These are phyloP conservation scores for Cladosporium colombiae DNA, from an alignment of 2,329 filamentous ascomycete species.

Conservation along the genomic window DNA sequence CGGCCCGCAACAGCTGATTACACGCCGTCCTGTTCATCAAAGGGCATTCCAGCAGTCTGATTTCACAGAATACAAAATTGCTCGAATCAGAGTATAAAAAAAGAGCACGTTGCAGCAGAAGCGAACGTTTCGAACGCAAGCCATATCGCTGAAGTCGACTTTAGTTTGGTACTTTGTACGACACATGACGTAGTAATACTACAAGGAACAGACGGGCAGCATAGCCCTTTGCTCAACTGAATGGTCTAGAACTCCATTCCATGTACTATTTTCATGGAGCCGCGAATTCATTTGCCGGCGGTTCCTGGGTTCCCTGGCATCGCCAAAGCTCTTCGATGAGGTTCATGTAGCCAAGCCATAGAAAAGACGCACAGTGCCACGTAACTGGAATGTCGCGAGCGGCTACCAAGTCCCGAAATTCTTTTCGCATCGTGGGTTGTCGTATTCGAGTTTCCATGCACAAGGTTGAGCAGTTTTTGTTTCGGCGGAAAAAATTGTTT, in stretches of 20 bases:
- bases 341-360: background rate
- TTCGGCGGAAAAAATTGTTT: slow-evolving; percentile 11
- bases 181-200: slow-evolving; percentile 3
- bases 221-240: background rate
- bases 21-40: too few species aligned
- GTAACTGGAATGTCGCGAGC: background rate
- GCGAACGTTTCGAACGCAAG: background rate
- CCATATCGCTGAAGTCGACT: background rate
- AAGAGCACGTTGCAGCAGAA: background rate
- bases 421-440: background rate
- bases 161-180: background rate
- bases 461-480: background rate
- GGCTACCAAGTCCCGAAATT: background rate
- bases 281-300: background rate
- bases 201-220: background rate
- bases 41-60: too few species aligned
- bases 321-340: background rate
- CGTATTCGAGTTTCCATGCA: background rate
- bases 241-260: background rate
- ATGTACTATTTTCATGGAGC: background rate
- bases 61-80: too few species aligned
- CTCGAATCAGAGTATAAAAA: background rate
- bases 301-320: background rate
- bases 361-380: background rate
- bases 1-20: background rate